phyloP scores from a whole-genome alignment of 2,329 filamentous ascomycete species.

The Podosphaera fusca region DNA sequence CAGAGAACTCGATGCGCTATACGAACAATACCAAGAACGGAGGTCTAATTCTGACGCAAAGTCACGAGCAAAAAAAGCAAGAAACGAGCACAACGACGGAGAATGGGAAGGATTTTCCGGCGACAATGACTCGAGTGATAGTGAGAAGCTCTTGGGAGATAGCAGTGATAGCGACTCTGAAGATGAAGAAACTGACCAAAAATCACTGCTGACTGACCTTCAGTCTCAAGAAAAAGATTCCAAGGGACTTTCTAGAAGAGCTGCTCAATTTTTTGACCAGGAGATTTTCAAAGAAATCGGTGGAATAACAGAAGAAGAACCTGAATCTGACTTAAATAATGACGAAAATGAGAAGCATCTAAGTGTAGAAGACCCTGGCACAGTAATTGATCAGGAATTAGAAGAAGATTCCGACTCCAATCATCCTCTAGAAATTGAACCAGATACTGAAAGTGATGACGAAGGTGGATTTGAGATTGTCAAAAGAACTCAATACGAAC shows the following conservation, averaged over 20 bases:
- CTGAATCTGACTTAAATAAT: conserved; percentile 20
- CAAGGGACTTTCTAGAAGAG: conserved; percentile 56
- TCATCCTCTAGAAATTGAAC: conserved; percentile 5
- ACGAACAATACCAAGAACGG: conserved; percentile 61
- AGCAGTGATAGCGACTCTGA: conserved; percentile 29
- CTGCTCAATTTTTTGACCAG: conserved; percentile 76
- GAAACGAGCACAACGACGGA: conserved; percentile 59
- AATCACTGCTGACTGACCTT: conserved; percentile 37
- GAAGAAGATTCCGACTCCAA: conserved; percentile 16
- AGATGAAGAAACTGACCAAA: conserved; percentile 21
- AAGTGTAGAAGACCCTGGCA: conserved; percentile 14
- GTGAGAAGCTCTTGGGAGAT: conserved; percentile 31
- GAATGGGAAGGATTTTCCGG: conserved; percentile 82
- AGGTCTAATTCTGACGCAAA: conserved; percentile 67
- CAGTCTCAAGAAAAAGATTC: conserved; percentile 26
- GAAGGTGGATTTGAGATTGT: conserved; percentile 40
- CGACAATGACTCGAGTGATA: conserved; percentile 31
- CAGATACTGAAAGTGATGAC: conserved; percentile 13
- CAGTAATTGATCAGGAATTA: conserved; percentile 11
- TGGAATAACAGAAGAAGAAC: conserved; percentile 35
- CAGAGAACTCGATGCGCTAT: conserved; percentile 65
- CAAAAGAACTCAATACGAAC: conserved; percentile 26
- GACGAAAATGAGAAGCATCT: conserved; percentile 21
- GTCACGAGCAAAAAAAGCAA: conserved; percentile 69
- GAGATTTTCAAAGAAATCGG: conserved; percentile 78